Conservation (phyloP, 1,139 yeast genomes). For the Magnusiomyces sp. region DNA sequence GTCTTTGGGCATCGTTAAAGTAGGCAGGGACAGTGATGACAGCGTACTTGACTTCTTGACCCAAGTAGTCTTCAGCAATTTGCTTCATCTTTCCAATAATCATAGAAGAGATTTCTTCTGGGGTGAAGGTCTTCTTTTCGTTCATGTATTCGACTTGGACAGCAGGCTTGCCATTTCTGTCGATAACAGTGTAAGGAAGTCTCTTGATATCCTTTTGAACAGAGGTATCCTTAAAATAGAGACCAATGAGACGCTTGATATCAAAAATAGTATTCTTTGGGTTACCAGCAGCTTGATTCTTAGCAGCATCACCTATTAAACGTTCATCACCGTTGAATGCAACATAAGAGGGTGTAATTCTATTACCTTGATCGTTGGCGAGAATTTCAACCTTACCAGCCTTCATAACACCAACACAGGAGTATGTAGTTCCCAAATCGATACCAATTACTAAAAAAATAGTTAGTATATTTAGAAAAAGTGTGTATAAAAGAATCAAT, state of each 20-base stretch:
- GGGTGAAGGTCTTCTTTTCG: conserved; percentile 65
- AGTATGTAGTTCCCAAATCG: conserved; percentile 84
- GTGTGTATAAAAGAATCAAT: background rate
- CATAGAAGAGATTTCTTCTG: conserved; percentile 91
- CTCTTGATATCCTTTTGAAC: conserved; percentile 80
- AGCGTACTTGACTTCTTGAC: conserved; percentile 83
- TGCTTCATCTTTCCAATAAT: conserved; percentile 86
- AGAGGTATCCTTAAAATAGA: conserved; percentile 61
- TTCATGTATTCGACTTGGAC: conserved; percentile 64
- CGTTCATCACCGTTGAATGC: conserved; percentile 82
- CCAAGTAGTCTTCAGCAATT: conserved; percentile 87
- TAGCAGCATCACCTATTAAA: conserved; percentile 90
- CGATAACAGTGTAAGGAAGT: conserved; percentile 62
- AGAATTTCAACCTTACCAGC: conserved; percentile 84
- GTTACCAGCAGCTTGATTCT: conserved; percentile 83
- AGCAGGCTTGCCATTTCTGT: conserved; percentile 70
- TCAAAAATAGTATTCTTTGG: conserved; percentile 76
- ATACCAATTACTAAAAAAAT: conserved; percentile 53
- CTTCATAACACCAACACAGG: conserved; percentile 93
- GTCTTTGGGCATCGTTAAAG: conserved; percentile 97
- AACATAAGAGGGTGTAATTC: conserved; percentile 88
- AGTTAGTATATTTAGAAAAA: background rate
- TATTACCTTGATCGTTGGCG: conserved; percentile 93
- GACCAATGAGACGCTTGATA: conserved; percentile 80
- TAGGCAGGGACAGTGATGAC: conserved; percentile 97